Base-by-base conservation (phyloP, 2,329 filamentous ascomycete genomes). In the Dactylonectria estremocensis region DNA sequence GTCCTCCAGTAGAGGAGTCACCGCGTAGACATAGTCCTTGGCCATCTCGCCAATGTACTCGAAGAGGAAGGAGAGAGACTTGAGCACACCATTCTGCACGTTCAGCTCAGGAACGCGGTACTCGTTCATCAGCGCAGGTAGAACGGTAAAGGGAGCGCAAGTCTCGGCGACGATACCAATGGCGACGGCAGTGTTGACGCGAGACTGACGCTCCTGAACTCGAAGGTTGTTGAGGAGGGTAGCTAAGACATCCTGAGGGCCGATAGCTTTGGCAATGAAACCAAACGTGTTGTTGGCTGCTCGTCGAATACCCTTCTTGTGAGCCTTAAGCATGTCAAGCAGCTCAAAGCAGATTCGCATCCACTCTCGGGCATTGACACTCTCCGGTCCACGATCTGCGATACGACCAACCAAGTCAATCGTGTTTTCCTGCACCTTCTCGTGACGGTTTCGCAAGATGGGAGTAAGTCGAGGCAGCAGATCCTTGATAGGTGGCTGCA, bases 1-100 rank as follows among this genome's bases (percentile, higher is more conserved):
- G 79, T 99, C 96, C 79, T 99, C 96, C 2, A 99, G 91, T 10
- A 99, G 86, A 7, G 96, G 96, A 2, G 95, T 98, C 37, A 99
- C 95, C 18, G 97, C 96, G 78, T 99, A 99, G 78, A 99, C 96
- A 80, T 99, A 99, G 82, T 99, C 96, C 84, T 98, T 99, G 71
- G 95, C 94, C 96, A 99, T 98, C 82, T 99, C 96, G 70, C 96
- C 96, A 80, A 99, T 99, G 83, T 99, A 99, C 79, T 99, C 96
- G 78, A 98, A 99, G 68, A 99, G 87, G 88, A 99, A 99, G 7
- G 94, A 97, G 60, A 99, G 88, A 5, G 95, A 95, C 82, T 99
- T 99, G 79, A 99, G 91, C 37, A 99, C 96, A 83, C 96, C 96
- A 75, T 99, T 99, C 80, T 99, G 96, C 28, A 99, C 96, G 79